Evolutionary conservation across 306 rosid species (phyloP).

Genomic region (Pyrus communis): DNA sequence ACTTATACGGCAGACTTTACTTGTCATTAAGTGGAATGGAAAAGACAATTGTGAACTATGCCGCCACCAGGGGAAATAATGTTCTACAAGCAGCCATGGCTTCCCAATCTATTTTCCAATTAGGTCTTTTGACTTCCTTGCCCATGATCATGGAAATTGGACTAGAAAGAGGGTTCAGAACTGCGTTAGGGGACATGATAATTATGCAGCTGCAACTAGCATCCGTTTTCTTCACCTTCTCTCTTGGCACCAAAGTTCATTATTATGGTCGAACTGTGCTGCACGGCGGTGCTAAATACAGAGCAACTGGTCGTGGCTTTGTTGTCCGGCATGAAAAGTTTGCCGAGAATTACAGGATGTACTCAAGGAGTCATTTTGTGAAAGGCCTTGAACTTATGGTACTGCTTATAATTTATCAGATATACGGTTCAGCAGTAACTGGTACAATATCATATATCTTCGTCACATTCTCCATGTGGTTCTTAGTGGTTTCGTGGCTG

Average conservation of each 20-base stretch:
- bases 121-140: slow-evolving; percentile 76
- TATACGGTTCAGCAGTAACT: slow-evolving; percentile 60
- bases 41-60: slow-evolving; percentile 52
- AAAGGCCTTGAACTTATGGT: slow-evolving; percentile 80
- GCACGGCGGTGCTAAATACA: slow-evolving; percentile 92
- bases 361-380: slow-evolving; percentile 92
- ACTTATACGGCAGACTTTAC: slow-evolving; percentile 82
- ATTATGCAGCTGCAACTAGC: slow-evolving; percentile 95
- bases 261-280: slow-evolving; percentile 88
- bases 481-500: slow-evolving; percentile 70
- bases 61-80: slow-evolving; percentile 54
- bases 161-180: slow-evolving; percentile 91
- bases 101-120: slow-evolving; percentile 78
- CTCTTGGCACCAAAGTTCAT: slow-evolving; percentile 84
- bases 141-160: slow-evolving; percentile 99
- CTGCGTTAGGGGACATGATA: slow-evolving; percentile 69
- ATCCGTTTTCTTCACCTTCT: slow-evolving; percentile 91
- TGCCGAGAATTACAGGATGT: slow-evolving; percentile 89
- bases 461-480: slow-evolving; percentile 81
- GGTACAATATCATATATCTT: slow-evolving; percentile 34
- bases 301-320: slow-evolving; percentile 99
- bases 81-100: slow-evolving; percentile 67
- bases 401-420: slow-evolving; percentile 55
- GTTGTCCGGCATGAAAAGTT: slow-evolving; percentile 92
- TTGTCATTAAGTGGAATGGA: slow-evolving; percentile 90